Base-by-base conservation (phyloP, 805 yeast genomes). In the Yarrowia sp. region DNA sequence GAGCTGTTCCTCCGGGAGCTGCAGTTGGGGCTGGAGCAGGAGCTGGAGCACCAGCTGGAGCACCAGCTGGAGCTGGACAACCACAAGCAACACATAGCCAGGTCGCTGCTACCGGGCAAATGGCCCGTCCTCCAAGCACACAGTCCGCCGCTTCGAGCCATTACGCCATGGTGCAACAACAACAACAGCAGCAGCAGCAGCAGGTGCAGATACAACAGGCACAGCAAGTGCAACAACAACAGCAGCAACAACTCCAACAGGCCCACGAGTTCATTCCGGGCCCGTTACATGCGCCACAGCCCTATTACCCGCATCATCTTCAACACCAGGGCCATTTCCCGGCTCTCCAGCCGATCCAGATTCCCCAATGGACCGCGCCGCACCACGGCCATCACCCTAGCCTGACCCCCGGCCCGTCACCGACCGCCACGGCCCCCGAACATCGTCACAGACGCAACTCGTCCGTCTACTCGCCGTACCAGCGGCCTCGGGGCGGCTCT, bases 351-450 rank as follows among this genome's bases (percentile, higher is more conserved):
- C 61, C 61, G 12, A 35, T 36, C 61, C 61, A 52, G 61, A 38
- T 52, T n/a, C 61, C 61, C 24, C 61, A 52, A 17, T 38, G 61
- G 61, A 52, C 43, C 32, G 35, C 44, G 14, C 61, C 61, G 21
- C 61, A 51, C 43, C 58, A 52, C 14, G 61, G 61, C n/a, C 61
- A 52, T 21, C 61, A 35, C 11, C 61, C 61, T 17, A 38, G 61
- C 19, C 44, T 52, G 44, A 35, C 61, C 14, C 61, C 61, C 12
- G 61, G 61, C 9, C 61, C 43, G 6, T 49, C 56, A 2, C 56
- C 56, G 14, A 49, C 61, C 26, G 44, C 61, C 46, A 52, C 61
- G n/a, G 44, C 33, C 19, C 44, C 61, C 19, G 44, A 52, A 7
- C 61, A 36, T 21, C 32, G 61, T 7, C 61, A 52, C 26, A n/a